phyloP scores from a whole-genome alignment of 2,329 filamentous ascomycete species.

The Cylindrodendrum hubeiense region DNA sequence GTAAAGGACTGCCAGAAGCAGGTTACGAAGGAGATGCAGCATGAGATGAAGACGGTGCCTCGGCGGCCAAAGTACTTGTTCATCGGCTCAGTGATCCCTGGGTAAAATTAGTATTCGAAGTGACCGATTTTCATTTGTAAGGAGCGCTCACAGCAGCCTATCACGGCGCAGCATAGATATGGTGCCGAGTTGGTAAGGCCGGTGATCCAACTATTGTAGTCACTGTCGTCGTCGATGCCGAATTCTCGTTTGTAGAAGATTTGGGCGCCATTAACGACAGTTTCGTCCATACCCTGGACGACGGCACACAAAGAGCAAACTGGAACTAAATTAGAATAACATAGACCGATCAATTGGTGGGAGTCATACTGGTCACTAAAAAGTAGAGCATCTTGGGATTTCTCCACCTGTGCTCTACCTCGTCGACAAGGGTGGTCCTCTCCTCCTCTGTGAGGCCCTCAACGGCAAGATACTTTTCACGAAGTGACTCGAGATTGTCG shows the following conservation, averaged over 20 bases:
- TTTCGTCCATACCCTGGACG: conserved; percentile 74
- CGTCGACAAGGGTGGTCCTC: conserved; percentile 66
- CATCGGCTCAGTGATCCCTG: conserved; percentile 70
- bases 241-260: conserved; percentile 74
- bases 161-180: conserved; percentile 75
- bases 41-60: conserved; percentile 78
- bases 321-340: not conserved
- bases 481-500: conserved; percentile 27
- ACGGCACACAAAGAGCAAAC: conserved; percentile 74
- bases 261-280: conserved; percentile 72
- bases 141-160: conserved; percentile 72
- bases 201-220: conserved; percentile 66
- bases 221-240: conserved; percentile 66
- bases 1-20: conserved; percentile 62
- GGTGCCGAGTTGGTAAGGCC: conserved; percentile 73
- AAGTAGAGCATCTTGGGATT: conserved; percentile 76
- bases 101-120: not conserved
- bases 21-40: conserved; percentile 68
- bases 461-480: conserved; percentile 59
- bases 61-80: conserved; percentile 78
- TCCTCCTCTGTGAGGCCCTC: conserved; percentile 70
- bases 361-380: conserved; percentile 64
- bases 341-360: conserved; percentile 30
- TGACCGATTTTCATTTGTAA: too few relatives aligned
- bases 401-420: conserved; percentile 76